Base-by-base conservation (phyloP, 1,284 basidiomycete genomes). In the Leccinum solheimii region DNA sequence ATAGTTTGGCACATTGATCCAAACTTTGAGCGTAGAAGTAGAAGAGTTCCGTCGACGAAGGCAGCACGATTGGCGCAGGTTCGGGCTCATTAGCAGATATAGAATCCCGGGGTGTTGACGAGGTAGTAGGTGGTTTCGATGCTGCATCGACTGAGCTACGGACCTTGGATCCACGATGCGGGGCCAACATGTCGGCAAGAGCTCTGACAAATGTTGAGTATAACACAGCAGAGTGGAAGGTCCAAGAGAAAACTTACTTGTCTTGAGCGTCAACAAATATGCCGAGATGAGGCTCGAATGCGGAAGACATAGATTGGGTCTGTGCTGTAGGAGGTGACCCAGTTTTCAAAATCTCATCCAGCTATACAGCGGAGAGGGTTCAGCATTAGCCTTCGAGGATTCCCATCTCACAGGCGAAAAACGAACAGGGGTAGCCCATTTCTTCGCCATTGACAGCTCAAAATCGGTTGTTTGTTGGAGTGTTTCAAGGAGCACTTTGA, bases 261-360 rank as follows among this genome's bases (percentile, higher is more conserved):
- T 98, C 95, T 76, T 99, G 97, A 13, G 97, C 95, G 65, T 98
- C 94, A 57, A 98, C 91, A 72, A 96, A 99, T 49, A 99, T 86
- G 43, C 86, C 83, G 79, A 98, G 94, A 73, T 98, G 92, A 0
- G 92, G 85, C 64, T 97, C 95, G 71, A 98, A 99, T 9, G 93
- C 88, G 26, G 90, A 84, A 0, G 94, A 91, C 55, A 98, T 92
- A 1, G 88, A 80, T 71, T 87, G 87, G 11, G 57, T 26, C 43
- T 81, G 76, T 8, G 80, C 74, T 45, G 84, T 77, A 7, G 84
- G 78, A 48, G 81, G 77, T 3, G 81, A 74, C 10, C 80, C 76
- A 45, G 83, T 78, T 2, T 81, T 81, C n/a, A 91, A 73, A 50
- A 91, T 86, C 16, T 87, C 85, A 61, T 80, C 77, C 52, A 90